Base-by-base conservation (phyloP, 805 yeast species). In the Limtongozyma cylindracea region DNA sequence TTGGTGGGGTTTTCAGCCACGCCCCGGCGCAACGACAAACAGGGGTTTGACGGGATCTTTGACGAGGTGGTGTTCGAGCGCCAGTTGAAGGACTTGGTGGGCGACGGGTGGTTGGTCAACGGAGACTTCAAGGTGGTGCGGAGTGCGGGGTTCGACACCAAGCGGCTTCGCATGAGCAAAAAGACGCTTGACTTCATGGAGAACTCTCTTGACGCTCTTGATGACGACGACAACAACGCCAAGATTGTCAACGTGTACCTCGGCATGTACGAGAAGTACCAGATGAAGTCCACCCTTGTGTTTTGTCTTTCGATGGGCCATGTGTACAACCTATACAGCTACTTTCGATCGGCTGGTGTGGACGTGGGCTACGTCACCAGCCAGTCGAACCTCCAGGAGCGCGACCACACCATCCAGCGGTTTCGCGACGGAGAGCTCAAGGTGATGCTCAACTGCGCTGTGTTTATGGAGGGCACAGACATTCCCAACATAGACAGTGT, bases 401-500 rank as follows among this genome's bases (percentile, higher is more conserved):
- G 95, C 19, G 54, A 45, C 10, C 34, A 39, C 3, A 49, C 64
- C 0, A 42, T 80, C 2, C 41, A 47, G 5, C 67, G 59, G 17
- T 84, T 82, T 37, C 56, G 53, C 27, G 31, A 43, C 1, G 80
- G 88, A 0, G 37, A 53, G 10, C 51, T 76, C 11, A 62, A 69
- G 4, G 91, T 84, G 0, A 43, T 82, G 15, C 57, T 88, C 46
- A 84, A 84, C 36, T 88, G 92, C 38, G 77, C 73, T 10, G 76
- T 82, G 5, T 70, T 84, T 32, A 82, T 93, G 0, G 96, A 82
- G 39, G 96, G 96, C 0, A 78, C 95, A 0, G 95, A 82, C 44
- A 67, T 84, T 11, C 95, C 95, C 3, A 67, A 67, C 28, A 71
- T 80, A 25, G 95, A 82, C 35, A 67, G 78, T 15, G 47, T 82